phyloP scores from a whole-genome alignment of 2,329 filamentous ascomycete genomes.

The Sordariomycetes sp. region DNA sequence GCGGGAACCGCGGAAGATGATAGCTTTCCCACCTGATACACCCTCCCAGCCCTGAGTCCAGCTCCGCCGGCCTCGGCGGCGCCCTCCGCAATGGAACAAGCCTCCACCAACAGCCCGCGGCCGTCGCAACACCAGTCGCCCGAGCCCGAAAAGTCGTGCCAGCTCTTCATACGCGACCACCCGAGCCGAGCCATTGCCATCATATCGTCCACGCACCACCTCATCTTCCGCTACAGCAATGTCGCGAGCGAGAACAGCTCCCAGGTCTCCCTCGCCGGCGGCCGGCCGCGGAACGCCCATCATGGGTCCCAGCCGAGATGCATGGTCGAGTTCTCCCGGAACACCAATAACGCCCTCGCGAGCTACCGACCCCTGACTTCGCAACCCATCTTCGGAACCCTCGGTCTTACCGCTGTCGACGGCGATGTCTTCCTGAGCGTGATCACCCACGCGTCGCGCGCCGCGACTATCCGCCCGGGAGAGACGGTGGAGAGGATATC shows the following conservation, averaged over 20 bases:
- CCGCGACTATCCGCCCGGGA: slow-evolving; percentile 73
- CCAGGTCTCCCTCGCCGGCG: slow-evolving; percentile 37
- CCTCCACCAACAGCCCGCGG: slow-evolving; percentile 6
- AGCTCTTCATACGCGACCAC: slow-evolving; percentile 75
- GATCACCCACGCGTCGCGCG: slow-evolving; percentile 67
- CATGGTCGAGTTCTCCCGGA: slow-evolving; percentile 76
- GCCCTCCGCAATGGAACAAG: slow-evolving; percentile 6
- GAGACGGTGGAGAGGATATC: slow-evolving; percentile 85
- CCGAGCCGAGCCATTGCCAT: slow-evolving; percentile 83
- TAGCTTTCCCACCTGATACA: not conserved
- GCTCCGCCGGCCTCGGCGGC: not conserved
- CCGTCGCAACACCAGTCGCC: slow-evolving; percentile 18
- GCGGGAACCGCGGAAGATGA: not conserved
- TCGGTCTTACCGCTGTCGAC: slow-evolving; percentile 76
- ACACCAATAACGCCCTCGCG: slow-evolving; percentile 54
- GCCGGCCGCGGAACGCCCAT: slow-evolving; percentile 25
- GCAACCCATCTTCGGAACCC: slow-evolving; percentile 69
- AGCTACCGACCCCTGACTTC: slow-evolving; percentile 69
- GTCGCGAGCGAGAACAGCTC: slow-evolving; percentile 55
- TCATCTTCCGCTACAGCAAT: slow-evolving; percentile 74
- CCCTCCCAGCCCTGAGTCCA: not conserved
- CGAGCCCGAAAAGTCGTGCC: slow-evolving; percentile 52
- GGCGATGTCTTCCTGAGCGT: slow-evolving; percentile 86
- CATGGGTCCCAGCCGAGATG: slow-evolving; percentile 49
- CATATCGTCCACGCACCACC: slow-evolving; percentile 64